Evolutionary conservation across 306 rosid genomes (phyloP).

Genomic region (Quercus glauca): DNA sequence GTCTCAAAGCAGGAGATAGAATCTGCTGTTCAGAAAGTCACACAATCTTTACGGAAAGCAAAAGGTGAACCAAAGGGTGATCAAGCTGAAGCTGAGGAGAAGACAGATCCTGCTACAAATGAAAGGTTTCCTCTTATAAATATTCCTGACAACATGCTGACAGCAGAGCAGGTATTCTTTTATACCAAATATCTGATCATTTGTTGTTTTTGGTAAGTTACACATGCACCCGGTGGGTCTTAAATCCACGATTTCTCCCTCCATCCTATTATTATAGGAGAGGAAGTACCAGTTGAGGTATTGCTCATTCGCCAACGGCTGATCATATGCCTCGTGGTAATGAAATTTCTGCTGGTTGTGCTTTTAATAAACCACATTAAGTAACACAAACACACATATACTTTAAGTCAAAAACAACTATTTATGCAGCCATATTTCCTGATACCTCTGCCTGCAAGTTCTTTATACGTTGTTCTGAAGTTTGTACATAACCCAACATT

Average conservation of each 20-base stretch:
- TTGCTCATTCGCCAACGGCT: not conserved
- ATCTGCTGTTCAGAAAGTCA: constrained; percentile 63
- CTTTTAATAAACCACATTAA: not conserved
- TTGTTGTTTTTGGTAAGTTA: too few relatives aligned
- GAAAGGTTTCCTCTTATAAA: constrained; percentile 76
- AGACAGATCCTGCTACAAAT: constrained; percentile 39
- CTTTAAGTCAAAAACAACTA: not conserved
- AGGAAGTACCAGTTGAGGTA: too few relatives aligned
- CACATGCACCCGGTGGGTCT: too few relatives aligned
- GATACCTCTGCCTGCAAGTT: not conserved
- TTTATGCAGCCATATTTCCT: not conserved
- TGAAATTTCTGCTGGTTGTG: constrained; percentile 14
- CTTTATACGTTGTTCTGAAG: not conserved
- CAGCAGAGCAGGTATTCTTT: constrained; percentile 78
- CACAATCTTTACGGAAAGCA: constrained; percentile 77
- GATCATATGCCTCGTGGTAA: constrained; percentile 20
- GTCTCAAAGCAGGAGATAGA: constrained; percentile 83
- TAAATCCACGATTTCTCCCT: too few relatives aligned
- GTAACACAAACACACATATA: too few relatives aligned
- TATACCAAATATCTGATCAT: constrained; percentile 20
- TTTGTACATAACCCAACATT: not conserved
- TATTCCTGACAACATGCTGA: constrained; percentile 75
- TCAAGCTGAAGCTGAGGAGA: constrained; percentile 69
- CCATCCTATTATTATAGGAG: too few relatives aligned
- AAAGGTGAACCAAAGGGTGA: constrained; percentile 87